These are phyloP conservation scores for Aspergillus felis DNA, from an alignment of 2,329 filamentous ascomycete species.

Conservation along the genomic window DNA sequence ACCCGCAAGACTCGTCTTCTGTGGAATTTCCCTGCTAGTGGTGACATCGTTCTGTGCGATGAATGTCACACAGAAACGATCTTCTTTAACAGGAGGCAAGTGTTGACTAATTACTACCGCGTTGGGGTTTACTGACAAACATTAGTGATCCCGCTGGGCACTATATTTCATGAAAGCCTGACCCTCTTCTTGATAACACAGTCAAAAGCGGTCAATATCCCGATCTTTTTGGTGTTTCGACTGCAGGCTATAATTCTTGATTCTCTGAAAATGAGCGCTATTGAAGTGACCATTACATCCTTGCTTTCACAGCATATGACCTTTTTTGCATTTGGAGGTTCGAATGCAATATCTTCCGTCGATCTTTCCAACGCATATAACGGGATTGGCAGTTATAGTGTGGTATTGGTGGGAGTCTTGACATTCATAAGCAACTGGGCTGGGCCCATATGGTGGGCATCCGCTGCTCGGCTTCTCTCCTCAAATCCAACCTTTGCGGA, in stretches of 20 bases:
- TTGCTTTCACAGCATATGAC: slow-evolving; percentile 75
- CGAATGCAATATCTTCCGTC: slow-evolving; percentile 93
- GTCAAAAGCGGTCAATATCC: slow-evolving; percentile 78
- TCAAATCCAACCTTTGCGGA: slow-evolving; percentile 13
- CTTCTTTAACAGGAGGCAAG: slow-evolving; percentile 14
- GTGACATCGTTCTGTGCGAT: slow-evolving; percentile 19
- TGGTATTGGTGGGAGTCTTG: slow-evolving; percentile 73
- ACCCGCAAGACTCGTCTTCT: slow-evolving; percentile 51
- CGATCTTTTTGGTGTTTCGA: slow-evolving; percentile 74
- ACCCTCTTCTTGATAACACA: slow-evolving; percentile 82
- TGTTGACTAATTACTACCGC: background rate
- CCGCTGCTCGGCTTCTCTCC: slow-evolving; percentile 48
- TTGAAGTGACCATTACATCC: slow-evolving; percentile 64
- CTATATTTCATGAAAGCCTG: slow-evolving; percentile 59
- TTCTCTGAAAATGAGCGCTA: slow-evolving; percentile 37
- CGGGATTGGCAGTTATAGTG: slow-evolving; percentile 75
- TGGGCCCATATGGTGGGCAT: slow-evolving; percentile 82
- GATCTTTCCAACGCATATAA: slow-evolving; percentile 96
- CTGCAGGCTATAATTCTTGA: slow-evolving; percentile 54
- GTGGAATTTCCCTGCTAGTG: slow-evolving; percentile 38
- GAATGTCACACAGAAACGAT: slow-evolving; percentile 2
- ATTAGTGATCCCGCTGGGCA: slow-evolving; percentile 13
- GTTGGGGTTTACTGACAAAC: slow-evolving; percentile 7
- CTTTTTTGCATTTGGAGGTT: slow-evolving; percentile 88
- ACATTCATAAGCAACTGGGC: slow-evolving; percentile 91